Evolutionary conservation across 2,329 filamentous ascomycete genomes (phyloP), one percentile per base, ranked within the genome.

Genomic region (Domatiomyces globalis): DNA sequence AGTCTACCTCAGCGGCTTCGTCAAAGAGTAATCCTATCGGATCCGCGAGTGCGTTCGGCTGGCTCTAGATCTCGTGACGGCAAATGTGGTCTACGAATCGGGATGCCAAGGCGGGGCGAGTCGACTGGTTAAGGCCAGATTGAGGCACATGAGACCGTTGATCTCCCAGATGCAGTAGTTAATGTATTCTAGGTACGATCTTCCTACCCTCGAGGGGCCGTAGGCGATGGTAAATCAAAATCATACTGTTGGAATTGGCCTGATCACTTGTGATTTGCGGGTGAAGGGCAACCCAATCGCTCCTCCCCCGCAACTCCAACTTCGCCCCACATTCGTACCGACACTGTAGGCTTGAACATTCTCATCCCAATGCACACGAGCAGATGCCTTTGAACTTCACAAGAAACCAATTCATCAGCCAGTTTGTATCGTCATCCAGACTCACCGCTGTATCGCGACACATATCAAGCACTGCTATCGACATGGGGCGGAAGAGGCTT

Each of bases 11-110:
- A 20, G 36, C 61, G 12, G 60, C 63, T 27, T 50, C 65, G 18
- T 63, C 60, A 45, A 75, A 76, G 60, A 74, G 80, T 29, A 96
- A 96, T 63, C 90, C 92, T 0, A 79, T 95, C 17, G 90, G 90
- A 7, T 86, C 86, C n/a, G 90, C 85, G 12, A 92, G 87, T 53
- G 90, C 90, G 2, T 96, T 96, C 70, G 83, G 85, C 10, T 96
- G 89, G 89, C 83, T 95, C 33, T 39, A 39, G 33, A 2, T 15
- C 2, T 4, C 4, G 33, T 39, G 33, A 15, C 10, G 8, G 15
- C 10, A 39, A 39, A 15, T 15, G 12, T 15, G 33, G 33, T 15
- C 15, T 15, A 39, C 4, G 10, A 39, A 39, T 15, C 10, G 15
- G 33, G 33, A 39, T 39, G 33, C 33, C 33, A 39, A 39, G 15